Base-by-base conservation (phyloP, 1,139 yeast genomes). In the Blastobotrys arbuscula region DNA sequence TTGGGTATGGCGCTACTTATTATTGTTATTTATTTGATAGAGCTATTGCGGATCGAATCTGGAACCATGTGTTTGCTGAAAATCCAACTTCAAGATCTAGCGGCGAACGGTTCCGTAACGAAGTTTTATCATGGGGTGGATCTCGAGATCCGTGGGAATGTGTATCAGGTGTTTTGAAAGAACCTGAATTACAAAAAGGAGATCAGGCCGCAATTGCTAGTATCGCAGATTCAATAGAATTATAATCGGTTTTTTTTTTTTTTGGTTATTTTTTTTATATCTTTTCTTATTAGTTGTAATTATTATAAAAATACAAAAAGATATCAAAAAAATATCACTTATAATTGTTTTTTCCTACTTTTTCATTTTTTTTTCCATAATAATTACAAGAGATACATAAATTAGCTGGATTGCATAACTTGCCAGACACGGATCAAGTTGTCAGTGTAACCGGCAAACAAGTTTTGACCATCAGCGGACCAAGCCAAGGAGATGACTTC, bases 371-470 rank as follows among this genome's bases (percentile, higher is more conserved):
- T n/a, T 20, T 37, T 18, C n/a, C n/a, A n/a, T n/a, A n/a, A n/a
- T n/a, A n/a, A n/a, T n/a, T n/a, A n/a, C n/a, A n/a, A n/a, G n/a
- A n/a, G n/a, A n/a, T 39, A 37, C 43, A 33, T n/a, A 38, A 44
- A 18, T 68, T 75, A 76, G 71, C 73, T 73, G 70, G 95, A 81
- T 78, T 96, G 89, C 97, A 90, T 90, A 69, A 92, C 96, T 84
- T 92, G 97, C 97, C 97, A 92, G 77, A 90, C 98, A 81, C 98
- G 92, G 82, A 92, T 90, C 72, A 85, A 82, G 82, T 88, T 88
- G 78, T 92, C 99, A 71, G 97, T 90, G 96, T 92, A 92, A 82
- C 99, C 99, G 68, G 97, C 96, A 74, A 89, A 92, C 78, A 92
- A 84, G 85, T 87, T 89, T 82, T 90, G 97, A 75, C 98, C 98